phyloP scores from a whole-genome alignment of 495 filamentous ascomycete genomes.

The Penicillium longicatenatum region DNA sequence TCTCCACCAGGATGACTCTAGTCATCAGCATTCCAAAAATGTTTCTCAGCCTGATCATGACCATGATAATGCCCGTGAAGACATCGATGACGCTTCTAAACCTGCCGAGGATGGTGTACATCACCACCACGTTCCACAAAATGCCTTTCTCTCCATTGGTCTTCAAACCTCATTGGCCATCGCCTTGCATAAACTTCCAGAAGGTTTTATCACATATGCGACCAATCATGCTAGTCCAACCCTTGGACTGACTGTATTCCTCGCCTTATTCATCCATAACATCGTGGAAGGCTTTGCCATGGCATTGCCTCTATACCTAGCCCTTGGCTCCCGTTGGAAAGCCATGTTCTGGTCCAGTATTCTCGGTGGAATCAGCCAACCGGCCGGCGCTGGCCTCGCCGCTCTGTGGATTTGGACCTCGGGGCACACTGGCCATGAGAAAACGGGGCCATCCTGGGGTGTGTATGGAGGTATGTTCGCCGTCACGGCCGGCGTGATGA shows the following conservation, averaged over 20 bases:
- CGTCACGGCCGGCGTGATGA: constrained; percentile 90
- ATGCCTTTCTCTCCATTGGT: constrained; percentile 90
- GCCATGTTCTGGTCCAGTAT: constrained; percentile 85
- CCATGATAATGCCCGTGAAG: constrained; percentile 8
- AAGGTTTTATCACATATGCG: constrained; percentile 98
- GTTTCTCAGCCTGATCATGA: constrained; percentile 10
- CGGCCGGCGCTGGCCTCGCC: constrained; percentile 80
- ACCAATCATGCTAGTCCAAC: constrained; percentile 92
- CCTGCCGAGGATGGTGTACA: constrained; percentile 55
- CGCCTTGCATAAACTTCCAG: constrained; percentile 93
- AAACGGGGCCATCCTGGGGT: constrained; percentile 58
- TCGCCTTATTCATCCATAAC: constrained; percentile 96
- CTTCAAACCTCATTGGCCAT: constrained; percentile 94
- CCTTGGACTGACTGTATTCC: constrained; percentile 87
- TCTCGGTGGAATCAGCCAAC: constrained; percentile 84
- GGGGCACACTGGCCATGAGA: constrained; percentile 45
- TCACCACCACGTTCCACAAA: constrained; percentile 95
- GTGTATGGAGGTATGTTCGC: constrained; percentile 92
- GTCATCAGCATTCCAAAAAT: constrained; percentile 1
- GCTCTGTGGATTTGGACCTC: constrained; percentile 77
- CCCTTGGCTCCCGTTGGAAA: constrained; percentile 69
- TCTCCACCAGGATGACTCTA: constrained; percentile 1
- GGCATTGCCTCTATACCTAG: constrained; percentile 88
- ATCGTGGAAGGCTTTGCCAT: constrained; percentile 96
- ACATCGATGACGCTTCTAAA: constrained; percentile 23